Conservation (phyloP, 1,284 basidiomycete genomes). For the Cutaneotrichosporon mucoides region DNA sequence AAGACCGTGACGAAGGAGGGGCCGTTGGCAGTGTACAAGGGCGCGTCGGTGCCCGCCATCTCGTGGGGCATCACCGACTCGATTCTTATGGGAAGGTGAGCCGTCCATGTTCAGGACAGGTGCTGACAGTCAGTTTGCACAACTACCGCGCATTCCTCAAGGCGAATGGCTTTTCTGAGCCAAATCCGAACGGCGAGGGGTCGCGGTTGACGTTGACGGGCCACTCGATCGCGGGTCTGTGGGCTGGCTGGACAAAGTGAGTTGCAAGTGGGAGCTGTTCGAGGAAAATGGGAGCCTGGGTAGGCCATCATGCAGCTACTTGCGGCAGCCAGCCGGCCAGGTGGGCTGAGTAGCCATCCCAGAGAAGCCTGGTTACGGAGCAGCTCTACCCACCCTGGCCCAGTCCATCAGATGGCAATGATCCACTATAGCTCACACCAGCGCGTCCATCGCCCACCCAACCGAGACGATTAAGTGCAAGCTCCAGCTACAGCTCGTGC, state of each 20-base stretch:
- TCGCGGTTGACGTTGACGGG: slow-evolving; percentile 39
- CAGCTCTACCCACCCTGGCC: too few species aligned
- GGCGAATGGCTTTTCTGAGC: slow-evolving; percentile 40
- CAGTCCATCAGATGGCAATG: too few species aligned
- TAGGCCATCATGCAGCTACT: too few species aligned
- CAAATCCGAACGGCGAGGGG: slow-evolving; percentile 2
- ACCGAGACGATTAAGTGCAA: slow-evolving; percentile 50
- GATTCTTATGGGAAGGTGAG: slow-evolving; percentile 48
- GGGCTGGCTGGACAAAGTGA: slow-evolving; percentile 50
- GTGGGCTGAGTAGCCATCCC: too few species aligned
- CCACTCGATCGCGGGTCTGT: slow-evolving; percentile 45
- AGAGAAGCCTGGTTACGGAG: too few species aligned
- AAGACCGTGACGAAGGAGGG: slow-evolving; percentile 27
- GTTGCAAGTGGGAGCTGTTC: slow-evolving; percentile 6
- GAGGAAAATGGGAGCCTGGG: too few species aligned
- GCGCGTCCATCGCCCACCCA: slow-evolving; percentile 46
- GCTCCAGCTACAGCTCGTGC: slow-evolving; percentile 45
- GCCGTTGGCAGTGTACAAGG: slow-evolving; percentile 46
- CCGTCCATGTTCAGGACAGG: not conserved
- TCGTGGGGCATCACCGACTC: slow-evolving; percentile 50
- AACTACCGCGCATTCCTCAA: slow-evolving; percentile 45
- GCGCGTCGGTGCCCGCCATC: slow-evolving; percentile 48
- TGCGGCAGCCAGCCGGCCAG: too few species aligned
- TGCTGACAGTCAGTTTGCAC: slow-evolving; percentile 35
- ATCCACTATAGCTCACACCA: slow-evolving; percentile 16